Percentiles rank a stretch among this genome's conserved stretches.
Evolutionary conservation across 2,329 filamentous ascomycete species (phyloP).

Genomic region (Ploettnerulaceae sp.): DNA sequence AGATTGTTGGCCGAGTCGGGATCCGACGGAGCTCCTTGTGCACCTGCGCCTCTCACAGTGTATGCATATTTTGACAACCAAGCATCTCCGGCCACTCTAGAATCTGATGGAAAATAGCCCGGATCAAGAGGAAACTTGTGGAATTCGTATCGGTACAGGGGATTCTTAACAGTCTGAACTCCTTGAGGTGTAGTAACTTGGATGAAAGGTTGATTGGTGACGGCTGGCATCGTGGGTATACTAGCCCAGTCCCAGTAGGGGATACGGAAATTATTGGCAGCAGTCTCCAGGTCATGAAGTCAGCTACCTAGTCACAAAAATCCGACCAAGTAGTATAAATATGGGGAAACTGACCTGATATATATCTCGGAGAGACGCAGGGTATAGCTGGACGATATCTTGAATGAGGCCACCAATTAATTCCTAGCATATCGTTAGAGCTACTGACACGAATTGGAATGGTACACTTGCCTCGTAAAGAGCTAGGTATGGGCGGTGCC

Average conservation of each 20-base stretch:
- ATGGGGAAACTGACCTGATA: not conserved
- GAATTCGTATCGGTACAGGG: constrained; percentile 49
- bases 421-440: constrained; percentile 40
- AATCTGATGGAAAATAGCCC: constrained; percentile 35
- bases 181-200: constrained; percentile 29
- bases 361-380: constrained; percentile 1
- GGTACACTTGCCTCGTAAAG: constrained; percentile 48
- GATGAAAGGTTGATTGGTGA: constrained; percentile 30
- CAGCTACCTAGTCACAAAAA: not conserved
- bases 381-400: constrained; percentile 38
- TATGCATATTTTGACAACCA: constrained; percentile 31
- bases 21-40: constrained; percentile 14
- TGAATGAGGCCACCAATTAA: constrained; percentile 43
- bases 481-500: constrained; percentile 52
- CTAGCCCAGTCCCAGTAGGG: constrained; percentile 48
- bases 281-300: constrained; percentile 35
- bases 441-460: not conserved
- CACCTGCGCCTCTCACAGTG: constrained; percentile 32
- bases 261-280: constrained; percentile 40
- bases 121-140: constrained; percentile 35
- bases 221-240: constrained; percentile 40
- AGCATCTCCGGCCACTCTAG: constrained; percentile 27
- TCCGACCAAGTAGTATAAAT: not conserved
- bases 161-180: constrained; percentile 41
- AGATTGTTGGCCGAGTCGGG: constrained; percentile 17